Evolutionary conservation across 2,329 filamentous ascomycete species (phyloP).

Genomic region (Colletotrichum sp.): DNA sequence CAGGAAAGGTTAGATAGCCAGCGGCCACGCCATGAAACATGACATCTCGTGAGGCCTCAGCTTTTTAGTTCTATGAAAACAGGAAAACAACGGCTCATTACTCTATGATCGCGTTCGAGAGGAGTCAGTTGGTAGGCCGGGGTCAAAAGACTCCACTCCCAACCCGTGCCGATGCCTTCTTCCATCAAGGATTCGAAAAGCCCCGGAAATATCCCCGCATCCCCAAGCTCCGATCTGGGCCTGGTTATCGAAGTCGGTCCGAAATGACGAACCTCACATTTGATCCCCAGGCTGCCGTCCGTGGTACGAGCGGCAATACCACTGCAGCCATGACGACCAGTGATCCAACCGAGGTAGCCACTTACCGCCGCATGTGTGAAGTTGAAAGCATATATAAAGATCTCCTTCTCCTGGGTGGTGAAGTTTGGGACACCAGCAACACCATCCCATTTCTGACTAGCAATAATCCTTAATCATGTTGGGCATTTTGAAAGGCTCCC

Average conservation of each 20-base stretch:
- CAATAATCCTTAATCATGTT: background rate
- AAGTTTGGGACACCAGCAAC: too few species aligned
- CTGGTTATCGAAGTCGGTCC: background rate
- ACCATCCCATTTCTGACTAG: too few species aligned
- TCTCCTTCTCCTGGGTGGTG: background rate
- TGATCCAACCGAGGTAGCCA: background rate
- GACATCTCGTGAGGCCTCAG: rapidly evolving
- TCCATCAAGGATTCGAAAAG: background rate
- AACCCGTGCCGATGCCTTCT: rapidly evolving
- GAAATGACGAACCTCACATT: background rate
- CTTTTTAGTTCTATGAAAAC: rapidly evolving
- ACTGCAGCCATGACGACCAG: background rate
- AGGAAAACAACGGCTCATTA: rapidly evolving
- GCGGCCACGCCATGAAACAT: background rate
- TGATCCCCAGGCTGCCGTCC: rapidly evolving
- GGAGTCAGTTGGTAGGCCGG: background rate
- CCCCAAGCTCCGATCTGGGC: background rate
- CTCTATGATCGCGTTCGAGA: background rate
- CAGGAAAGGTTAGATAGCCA: background rate
- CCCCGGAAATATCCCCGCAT: background rate
- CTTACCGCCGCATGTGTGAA: rapidly evolving
- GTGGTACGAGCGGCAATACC: background rate
- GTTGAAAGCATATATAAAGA: background rate
- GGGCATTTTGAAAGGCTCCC: background rate
- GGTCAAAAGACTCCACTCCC: rapidly evolving